phyloP scores from a whole-genome alignment of 805 yeast species.

The Yamadazyma takamatsuzukensis region DNA sequence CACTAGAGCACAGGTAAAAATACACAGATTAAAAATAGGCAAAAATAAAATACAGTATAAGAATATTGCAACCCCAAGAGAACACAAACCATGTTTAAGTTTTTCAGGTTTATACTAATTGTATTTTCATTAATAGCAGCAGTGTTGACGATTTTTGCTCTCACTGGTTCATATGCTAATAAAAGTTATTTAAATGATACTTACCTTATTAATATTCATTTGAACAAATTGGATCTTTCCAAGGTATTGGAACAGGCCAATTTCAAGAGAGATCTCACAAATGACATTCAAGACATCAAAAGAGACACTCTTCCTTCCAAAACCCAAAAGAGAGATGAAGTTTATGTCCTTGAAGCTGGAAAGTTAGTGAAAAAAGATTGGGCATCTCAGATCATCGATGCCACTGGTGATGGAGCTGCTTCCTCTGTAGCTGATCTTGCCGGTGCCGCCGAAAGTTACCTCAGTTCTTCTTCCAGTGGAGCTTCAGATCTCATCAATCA shows the following conservation, averaged over 20 bases:
- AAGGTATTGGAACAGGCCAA: constrained; percentile 19
- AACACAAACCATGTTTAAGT: constrained; percentile 21
- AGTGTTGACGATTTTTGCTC: constrained; percentile 31
- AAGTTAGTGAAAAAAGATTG: constrained; percentile 10
- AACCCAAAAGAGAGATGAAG: too few species aligned
- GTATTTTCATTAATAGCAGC: constrained; percentile 29
- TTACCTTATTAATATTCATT: constrained; percentile 34
- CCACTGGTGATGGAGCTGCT: constrained; percentile 8
- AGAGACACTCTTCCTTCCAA: constrained; percentile 5
- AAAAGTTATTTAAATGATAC: constrained; percentile 29
- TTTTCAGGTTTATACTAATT: constrained; percentile 31
- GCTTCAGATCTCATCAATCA: constrained; percentile 6
- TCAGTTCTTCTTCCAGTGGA: too few species aligned
- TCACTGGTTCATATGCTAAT: constrained; percentile 37
- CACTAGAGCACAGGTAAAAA: too few species aligned
- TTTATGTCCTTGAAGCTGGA: too few species aligned
- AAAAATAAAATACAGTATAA: too few species aligned
- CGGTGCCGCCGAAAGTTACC: constrained; percentile 1
- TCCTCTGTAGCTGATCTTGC: constrained; percentile 9
- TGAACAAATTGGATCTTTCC: constrained; percentile 29
- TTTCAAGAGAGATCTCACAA: constrained; percentile 11
- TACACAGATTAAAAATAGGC: too few species aligned
- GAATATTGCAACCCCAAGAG: too few species aligned
- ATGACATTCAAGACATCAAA: constrained; percentile 1
- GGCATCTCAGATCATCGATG: constrained; percentile 11